phyloP scores from a whole-genome alignment of 169 alveolate genomes.

The Ichthyophthirius multifiliis region DNA sequence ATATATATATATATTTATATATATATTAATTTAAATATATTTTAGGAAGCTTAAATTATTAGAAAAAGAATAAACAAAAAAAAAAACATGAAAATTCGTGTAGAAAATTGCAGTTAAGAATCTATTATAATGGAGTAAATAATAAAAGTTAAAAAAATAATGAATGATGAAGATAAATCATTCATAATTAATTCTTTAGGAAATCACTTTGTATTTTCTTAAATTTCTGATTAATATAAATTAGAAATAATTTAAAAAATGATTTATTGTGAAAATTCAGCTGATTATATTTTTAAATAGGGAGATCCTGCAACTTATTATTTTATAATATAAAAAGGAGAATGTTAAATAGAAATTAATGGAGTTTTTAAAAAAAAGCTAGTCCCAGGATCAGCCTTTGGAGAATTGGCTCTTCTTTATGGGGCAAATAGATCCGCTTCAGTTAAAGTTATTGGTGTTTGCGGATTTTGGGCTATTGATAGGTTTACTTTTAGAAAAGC shows the following conservation, averaged over 20 bases:
- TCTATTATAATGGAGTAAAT: too few species aligned
- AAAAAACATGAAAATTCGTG: too few species aligned
- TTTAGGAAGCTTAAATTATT: too few species aligned
- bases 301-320: conserved; percentile 28
- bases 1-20: too few species aligned
- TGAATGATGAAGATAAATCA: conserved; percentile 16
- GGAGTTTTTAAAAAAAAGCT: conserved; percentile 37
- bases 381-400: conserved; percentile 61
- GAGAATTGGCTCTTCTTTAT: conserved; percentile 82
- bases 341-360: conserved; percentile 37
- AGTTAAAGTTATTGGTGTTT: conserved; percentile 44
- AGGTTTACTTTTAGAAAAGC: conserved; percentile 58
- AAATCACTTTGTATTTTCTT: conserved; percentile 9
- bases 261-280: conserved; percentile 23
- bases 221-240: not conserved
- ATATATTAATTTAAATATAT: too few species aligned
- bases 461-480: conserved; percentile 56
- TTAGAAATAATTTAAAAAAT: conserved; percentile 14
- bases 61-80: too few species aligned
- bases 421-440: conserved; percentile 75
- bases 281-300: conserved; percentile 22
- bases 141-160: too few species aligned
- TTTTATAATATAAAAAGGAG: conserved; percentile 46
- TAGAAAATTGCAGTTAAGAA: too few species aligned
- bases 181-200: conserved; percentile 22